These are phyloP conservation scores for Mycena olivaceomarginata DNA, from an alignment of 768 basidiomycete species.

Conservation along the genomic window DNA sequence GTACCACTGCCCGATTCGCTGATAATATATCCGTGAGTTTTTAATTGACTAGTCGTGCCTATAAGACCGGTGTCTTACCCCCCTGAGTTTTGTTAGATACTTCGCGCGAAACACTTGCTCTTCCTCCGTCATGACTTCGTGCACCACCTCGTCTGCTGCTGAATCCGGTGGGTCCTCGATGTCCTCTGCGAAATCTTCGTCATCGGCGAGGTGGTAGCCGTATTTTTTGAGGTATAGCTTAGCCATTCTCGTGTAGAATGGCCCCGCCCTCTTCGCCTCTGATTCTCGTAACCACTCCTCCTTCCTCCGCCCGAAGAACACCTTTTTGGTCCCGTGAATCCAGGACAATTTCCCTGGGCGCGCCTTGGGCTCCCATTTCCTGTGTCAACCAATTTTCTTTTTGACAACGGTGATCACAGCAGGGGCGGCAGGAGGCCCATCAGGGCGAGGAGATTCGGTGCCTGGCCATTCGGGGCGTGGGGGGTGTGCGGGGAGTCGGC, in stretches of 20 bases:
- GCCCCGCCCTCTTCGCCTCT: background rate
- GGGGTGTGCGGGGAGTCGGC: too few relatives aligned
- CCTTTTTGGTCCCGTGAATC: background rate
- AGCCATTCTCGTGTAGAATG: constrained; percentile 8
- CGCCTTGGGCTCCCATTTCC: too few relatives aligned
- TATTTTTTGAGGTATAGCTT: background rate
- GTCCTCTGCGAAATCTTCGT: background rate
- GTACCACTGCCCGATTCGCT: too few relatives aligned
- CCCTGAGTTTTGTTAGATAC: background rate
- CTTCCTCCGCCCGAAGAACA: background rate
- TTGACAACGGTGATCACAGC: background rate
- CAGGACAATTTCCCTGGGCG: constrained; percentile 1
- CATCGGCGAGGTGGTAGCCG: background rate
- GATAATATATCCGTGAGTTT: too few relatives aligned
- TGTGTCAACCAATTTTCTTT: background rate
- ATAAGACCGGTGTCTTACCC: too few relatives aligned
- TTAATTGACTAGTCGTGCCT: too few relatives aligned
- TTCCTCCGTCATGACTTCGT: background rate
- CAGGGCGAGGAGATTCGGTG: background rate
- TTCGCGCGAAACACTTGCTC: background rate
- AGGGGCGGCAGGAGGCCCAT: background rate
- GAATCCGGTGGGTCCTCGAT: background rate
- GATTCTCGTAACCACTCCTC: background rate
- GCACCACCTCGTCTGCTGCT: too few relatives aligned
- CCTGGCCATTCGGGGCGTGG: too few relatives aligned